Evolutionary conservation across 441 rosid genomes (phyloP).

Genomic region (Syzygium malaccense): DNA sequence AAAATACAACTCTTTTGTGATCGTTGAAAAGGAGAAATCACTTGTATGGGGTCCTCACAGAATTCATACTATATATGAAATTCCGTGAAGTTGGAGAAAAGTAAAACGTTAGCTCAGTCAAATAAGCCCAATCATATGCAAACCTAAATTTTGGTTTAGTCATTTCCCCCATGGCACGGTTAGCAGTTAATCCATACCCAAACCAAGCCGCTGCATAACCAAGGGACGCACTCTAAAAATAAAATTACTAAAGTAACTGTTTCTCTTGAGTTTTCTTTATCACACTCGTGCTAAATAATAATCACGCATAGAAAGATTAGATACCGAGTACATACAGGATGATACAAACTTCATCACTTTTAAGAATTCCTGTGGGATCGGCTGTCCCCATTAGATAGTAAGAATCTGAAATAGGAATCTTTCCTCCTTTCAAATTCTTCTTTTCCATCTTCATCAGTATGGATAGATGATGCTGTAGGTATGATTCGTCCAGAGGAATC

Average conservation of each 20-base stretch:
- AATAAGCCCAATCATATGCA: neutral
- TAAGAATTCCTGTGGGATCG: conserved; percentile 60
- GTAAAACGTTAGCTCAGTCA: neutral
- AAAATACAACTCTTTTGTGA: neutral
- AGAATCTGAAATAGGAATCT: conserved; percentile 46
- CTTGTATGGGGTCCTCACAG: neutral
- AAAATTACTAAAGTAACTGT: neutral
- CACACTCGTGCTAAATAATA: neutral
- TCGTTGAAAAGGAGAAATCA: neutral
- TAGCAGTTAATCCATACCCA: neutral
- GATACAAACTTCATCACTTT: conserved; percentile 64
- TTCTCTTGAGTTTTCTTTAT: neutral
- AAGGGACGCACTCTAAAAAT: neutral
- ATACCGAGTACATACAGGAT: conserved; percentile 44
- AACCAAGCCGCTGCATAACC: neutral
- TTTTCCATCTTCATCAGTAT: conserved; percentile 27
- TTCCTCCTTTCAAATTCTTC: conserved; percentile 45
- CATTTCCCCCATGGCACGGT: neutral
- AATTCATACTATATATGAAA: neutral
- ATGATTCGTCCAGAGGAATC: conserved; percentile 64
- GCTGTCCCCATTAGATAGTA: conserved; percentile 80
- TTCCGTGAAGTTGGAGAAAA: neutral
- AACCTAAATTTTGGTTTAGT: neutral
- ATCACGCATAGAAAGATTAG: neutral
- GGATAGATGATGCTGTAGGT: conserved; percentile 34